Evolutionary conservation across 495 filamentous ascomycete genomes (phyloP).

Genomic region (Lasiosphaeria hispida): DNA sequence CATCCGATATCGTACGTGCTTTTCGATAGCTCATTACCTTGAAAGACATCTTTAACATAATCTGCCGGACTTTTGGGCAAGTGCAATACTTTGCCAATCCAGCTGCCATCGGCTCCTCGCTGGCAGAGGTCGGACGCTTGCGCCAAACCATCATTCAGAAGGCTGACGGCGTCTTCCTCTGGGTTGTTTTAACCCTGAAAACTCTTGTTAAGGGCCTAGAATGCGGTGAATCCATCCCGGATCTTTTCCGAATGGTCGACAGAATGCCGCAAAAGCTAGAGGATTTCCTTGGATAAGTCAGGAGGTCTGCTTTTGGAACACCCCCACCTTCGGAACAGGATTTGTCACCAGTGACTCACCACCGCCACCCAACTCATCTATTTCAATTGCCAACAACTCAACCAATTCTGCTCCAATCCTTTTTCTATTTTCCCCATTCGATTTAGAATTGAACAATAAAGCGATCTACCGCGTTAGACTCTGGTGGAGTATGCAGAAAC

Average conservation of each 20-base stretch:
- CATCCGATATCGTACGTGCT: background rate
- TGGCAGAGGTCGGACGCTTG: background rate
- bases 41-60: background rate
- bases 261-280: background rate
- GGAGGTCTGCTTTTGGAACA: too few species aligned
- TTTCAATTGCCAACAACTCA: too few species aligned
- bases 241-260: background rate
- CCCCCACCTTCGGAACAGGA: too few species aligned
- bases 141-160: background rate
- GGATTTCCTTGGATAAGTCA: background rate
- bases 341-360: too few species aligned
- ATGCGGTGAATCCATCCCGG: background rate
- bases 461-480: too few species aligned
- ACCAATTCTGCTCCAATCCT: too few species aligned
- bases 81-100: background rate
- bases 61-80: too few species aligned
- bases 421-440: too few species aligned
- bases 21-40: background rate
- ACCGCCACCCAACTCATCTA: too few species aligned
- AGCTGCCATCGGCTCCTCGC: too few species aligned
- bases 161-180: background rate
- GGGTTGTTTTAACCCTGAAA: background rate
- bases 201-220: background rate
- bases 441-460: too few species aligned
- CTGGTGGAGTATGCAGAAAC: too few species aligned